Base-by-base conservation (phyloP, 805 yeast genomes). In the Ogataea pilisensis region DNA sequence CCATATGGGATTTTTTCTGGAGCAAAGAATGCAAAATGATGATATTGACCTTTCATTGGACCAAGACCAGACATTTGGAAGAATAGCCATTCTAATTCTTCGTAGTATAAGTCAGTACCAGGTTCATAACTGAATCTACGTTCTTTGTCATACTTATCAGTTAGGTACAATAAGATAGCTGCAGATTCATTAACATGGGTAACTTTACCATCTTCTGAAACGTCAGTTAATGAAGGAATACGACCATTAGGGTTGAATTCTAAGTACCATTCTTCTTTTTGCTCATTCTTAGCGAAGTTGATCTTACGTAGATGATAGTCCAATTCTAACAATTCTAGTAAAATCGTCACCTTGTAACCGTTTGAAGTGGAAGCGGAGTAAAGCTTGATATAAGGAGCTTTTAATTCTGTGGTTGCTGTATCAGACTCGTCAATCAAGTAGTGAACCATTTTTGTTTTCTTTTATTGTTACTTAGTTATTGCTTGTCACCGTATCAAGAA, bases 1-100 rank as follows among this genome's bases (percentile, higher is more conserved):
- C 69, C 85, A 52, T 76, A 79, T 17, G 71, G 76, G 33, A 76
- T 53, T 51, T 77, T 72, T 45, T 75, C 84, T 0, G 64, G 58
- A 6, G 81, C 76, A 50, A 42, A 69, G 5, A 41, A 16, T 2
- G 45, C 31, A 54, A 79, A 81, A 54, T 73, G 80, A 44, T 60
- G 55, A 30, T 75, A 75, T 54, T 80, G 85, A 11, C 86, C 85
- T 51, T 73, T 79, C 70, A 72, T 75, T 42, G 85, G 85, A 25
- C 82, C 81, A 30, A 73, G 60, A 7, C 77, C 75, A 45, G 81
- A 78, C 63, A 74, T 69, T 50, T 78, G 82, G 68, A 76, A 80
- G 33, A 68, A 66, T 8, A 73, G 48, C 73, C 81, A 70, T 48
- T 76, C 77, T 48, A 72, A 53, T 55, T 73, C 70, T 47, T 68